A percentile compares a stretch with the other conserved stretches of the same genome.
Conservation (phyloP, 208 protist genomes). For the Leptomonas seymouri region DNA sequence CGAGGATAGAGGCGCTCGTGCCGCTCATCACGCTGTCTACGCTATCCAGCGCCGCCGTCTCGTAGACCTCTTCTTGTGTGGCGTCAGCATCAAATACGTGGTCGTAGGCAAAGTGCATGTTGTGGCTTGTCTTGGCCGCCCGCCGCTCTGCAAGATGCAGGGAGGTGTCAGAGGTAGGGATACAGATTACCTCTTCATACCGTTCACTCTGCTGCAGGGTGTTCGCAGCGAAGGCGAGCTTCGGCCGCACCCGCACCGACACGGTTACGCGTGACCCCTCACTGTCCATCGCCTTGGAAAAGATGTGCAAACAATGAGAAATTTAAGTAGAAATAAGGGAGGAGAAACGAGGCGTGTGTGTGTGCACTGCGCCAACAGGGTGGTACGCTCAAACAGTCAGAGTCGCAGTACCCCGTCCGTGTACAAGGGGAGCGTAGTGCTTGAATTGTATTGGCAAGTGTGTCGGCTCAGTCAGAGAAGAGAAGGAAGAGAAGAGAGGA, state of each 20-base stretch:
- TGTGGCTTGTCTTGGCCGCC: constrained; percentile 32
- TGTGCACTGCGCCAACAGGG: too few relatives aligned
- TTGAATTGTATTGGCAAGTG: too few relatives aligned
- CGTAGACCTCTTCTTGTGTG: constrained; percentile 83
- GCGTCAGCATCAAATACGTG: constrained; percentile 63
- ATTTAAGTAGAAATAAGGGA: too few relatives aligned
- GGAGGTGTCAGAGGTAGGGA: constrained; percentile 41
- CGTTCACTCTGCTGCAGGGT: constrained; percentile 46
- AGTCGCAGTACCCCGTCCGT: too few relatives aligned
- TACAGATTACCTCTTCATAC: constrained; percentile 58
- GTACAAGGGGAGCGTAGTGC: too few relatives aligned
- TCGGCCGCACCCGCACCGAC: constrained; percentile 70
- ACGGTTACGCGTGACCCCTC: constrained; percentile 48
- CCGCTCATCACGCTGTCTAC: constrained; percentile 67
- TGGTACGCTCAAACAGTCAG: too few relatives aligned
- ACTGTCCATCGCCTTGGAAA: not conserved
- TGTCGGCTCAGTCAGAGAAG: too few relatives aligned
- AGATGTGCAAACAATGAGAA: not conserved
- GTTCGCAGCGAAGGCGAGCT: constrained; percentile 46
- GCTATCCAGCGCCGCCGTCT: constrained; percentile 52
- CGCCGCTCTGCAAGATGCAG: constrained; percentile 56
- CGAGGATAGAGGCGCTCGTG: constrained; percentile 63
- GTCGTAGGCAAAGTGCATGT: constrained; percentile 67
- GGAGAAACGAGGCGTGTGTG: too few relatives aligned
- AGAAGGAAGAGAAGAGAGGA: too few relatives aligned